Base-by-base conservation (phyloP, 2,329 filamentous ascomycete genomes). In the Colletotrichum lindemuthianum region DNA sequence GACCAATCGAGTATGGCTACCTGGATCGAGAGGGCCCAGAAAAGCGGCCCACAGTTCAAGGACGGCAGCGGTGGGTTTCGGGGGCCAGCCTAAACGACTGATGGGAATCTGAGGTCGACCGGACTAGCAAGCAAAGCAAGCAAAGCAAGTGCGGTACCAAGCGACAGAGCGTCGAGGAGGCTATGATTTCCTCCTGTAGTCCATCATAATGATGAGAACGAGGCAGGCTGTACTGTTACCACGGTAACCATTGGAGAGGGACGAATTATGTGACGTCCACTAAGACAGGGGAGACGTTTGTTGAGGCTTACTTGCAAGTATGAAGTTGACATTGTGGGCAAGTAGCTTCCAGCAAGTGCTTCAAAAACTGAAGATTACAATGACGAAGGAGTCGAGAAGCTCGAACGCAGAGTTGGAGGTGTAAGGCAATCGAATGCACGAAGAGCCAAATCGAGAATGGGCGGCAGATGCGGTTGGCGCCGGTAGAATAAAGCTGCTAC, bases 251-350 rank as follows among this genome's bases (percentile, higher is more conserved):
- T 36, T 47, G 7, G 36, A 41, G 11, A 12, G 10, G 55, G 33
- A 11, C 9, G 32, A n/a, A 11, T 16, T 33, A 8, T 37, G 53
- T 41, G 9, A 33, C 51, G 16, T 41, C n/a, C 34, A 37, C 50
- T 41, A 37, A 58, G 37, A 9, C 41, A 47, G 53, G 43, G 41
- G 39, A 56, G 41, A n/a, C 11, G 33, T 6, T 43, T 48, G 24
- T 36, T 49, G 55, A 57, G 36, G 45, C 55, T 50, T 49, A 58
- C 45, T 50, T 58, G 12, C 45, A 58, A 44, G 53, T 47, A 39
- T 2, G 15, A 32, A 9, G 7, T 8, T 10, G 11, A 12, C 9
- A 24, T 37, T 24, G 39, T 24, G 8, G 15, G 13, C 15, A 24
- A 7, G 10, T 34, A 15, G 10, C 10, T 41, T 11, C 6, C 39